Evolutionary conservation across 169 alveolate species (phyloP).

Genomic region (Eimeria sp.): DNA sequence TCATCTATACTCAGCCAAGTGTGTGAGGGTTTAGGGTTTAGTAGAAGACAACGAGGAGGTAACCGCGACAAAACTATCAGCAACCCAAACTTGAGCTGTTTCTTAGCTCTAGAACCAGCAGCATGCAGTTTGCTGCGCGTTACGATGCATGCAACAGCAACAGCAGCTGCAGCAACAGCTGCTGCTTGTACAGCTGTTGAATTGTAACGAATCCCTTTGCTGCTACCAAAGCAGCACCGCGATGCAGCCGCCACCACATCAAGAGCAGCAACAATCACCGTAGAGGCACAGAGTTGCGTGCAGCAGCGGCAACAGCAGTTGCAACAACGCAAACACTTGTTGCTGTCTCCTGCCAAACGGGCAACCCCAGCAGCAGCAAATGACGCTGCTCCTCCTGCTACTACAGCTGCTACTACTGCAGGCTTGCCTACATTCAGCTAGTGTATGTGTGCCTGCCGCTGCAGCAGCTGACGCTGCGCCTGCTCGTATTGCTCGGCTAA

Average conservation of each 20-base stretch:
- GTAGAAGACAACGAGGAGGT: neutral
- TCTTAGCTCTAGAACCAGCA: neutral
- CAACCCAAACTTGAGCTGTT: neutral
- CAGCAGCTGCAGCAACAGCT: neutral
- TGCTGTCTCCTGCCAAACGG: too few relatives aligned
- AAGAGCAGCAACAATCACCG: neutral
- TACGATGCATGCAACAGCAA: conserved; percentile 19
- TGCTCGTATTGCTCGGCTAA: conserved; percentile 53
- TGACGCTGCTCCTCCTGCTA: neutral
- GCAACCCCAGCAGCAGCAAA: neutral
- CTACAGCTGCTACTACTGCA: neutral
- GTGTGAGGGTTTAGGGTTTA: neutral
- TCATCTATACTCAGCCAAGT: too few relatives aligned
- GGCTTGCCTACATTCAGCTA: neutral
- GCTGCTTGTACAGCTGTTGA: neutral
- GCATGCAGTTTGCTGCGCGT: neutral
- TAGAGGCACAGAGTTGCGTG: neutral
- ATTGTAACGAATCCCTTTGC: neutral
- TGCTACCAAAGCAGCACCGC: neutral
- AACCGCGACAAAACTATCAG: neutral
- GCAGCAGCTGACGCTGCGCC: conserved; percentile 35
- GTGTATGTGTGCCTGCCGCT: conserved; percentile 19
- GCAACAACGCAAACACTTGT: neutral
- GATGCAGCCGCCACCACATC: neutral
- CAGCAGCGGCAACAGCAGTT: neutral